These are phyloP conservation scores for Alternaria hordeiaustralica DNA, from an alignment of 2,329 filamentous ascomycete genomes.

Conservation along the genomic window DNA sequence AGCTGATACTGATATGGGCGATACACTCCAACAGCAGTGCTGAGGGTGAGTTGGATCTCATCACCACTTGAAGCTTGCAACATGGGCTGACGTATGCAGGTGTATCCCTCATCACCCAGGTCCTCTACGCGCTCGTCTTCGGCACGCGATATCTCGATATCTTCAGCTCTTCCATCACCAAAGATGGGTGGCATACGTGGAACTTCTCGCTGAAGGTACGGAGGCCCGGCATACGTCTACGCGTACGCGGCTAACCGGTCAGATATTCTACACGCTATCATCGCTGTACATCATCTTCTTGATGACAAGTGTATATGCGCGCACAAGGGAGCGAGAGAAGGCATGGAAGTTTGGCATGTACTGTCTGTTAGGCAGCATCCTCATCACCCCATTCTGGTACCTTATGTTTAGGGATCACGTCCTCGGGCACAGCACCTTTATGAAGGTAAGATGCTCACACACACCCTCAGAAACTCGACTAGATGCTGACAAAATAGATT, in stretches of 20 bases:
- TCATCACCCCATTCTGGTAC: conserved; percentile 75
- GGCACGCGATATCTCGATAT: conserved; percentile 85
- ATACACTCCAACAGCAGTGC: conserved; percentile 89
- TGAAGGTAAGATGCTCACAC: conserved; percentile 42
- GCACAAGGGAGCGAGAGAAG: conserved; percentile 87
- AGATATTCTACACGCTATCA: conserved; percentile 81
- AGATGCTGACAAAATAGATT: conserved; percentile 58
- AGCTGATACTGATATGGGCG: conserved; percentile 87
- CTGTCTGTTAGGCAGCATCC: conserved; percentile 68
- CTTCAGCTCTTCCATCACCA: conserved; percentile 58
- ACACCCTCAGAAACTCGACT: not conserved
- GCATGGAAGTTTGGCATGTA: conserved; percentile 89
- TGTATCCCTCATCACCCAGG: conserved; percentile 89
- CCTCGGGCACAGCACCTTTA: conserved; percentile 38
- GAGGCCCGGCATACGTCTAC: not conserved
- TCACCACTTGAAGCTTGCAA: not conserved
- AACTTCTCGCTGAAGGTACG: conserved; percentile 77
- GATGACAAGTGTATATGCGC: conserved; percentile 85
- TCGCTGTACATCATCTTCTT: conserved; percentile 85
- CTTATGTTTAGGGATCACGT: conserved; percentile 68
- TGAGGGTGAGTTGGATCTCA: conserved; percentile 65
- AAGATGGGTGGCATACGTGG: conserved; percentile 44
- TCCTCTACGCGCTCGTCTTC: conserved; percentile 87
- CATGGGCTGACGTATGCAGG: conserved; percentile 55
- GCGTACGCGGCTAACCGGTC: conserved; percentile 16